Percentiles rank a stretch among this genome's conserved stretches.
phyloP scores from a whole-genome alignment of 768 basidiomycete genomes.

The Rhizopogon salebrosus region DNA sequence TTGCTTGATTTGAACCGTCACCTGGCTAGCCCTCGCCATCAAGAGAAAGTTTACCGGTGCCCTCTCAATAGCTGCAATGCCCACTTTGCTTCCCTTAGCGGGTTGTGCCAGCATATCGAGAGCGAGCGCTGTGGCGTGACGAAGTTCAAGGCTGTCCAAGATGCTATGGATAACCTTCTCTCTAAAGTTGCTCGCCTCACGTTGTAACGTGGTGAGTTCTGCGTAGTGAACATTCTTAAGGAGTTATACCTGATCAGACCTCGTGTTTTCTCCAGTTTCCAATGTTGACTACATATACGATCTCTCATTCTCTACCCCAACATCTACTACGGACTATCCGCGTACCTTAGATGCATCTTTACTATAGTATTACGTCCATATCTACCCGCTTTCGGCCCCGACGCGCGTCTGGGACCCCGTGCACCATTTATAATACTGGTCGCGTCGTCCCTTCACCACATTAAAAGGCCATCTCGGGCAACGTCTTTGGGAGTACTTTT shows the following conservation, averaged over 20 bases:
- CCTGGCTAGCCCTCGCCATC: constrained; percentile 56
- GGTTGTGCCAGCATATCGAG: constrained; percentile 60
- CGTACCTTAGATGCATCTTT: too few species aligned
- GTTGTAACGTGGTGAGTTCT: constrained; percentile 7
- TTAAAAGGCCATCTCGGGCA: background rate
- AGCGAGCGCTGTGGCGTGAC: constrained; percentile 53
- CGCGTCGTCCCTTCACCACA: background rate
- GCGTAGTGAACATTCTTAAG: background rate
- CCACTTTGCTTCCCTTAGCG: constrained; percentile 50
- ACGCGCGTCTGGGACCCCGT: constrained; percentile 31
- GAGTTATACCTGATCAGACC: background rate
- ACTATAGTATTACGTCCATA: too few species aligned
- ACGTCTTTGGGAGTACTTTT: background rate
- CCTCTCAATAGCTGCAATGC: constrained; percentile 39
- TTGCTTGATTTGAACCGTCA: constrained; percentile 54
- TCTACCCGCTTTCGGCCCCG: too few species aligned
- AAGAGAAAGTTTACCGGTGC: constrained; percentile 50
- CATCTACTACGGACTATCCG: background rate
- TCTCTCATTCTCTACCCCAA: background rate
- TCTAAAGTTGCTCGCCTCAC: constrained; percentile 11
- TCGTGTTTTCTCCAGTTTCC: background rate
- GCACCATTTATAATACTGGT: constrained; percentile 2
- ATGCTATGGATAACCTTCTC: constrained; percentile 32
- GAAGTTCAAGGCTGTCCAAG: constrained; percentile 39
- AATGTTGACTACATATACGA: background rate